Conservation (phyloP, 371 early-diverging fungal species). For the Sporodiniella umbellata region DNA sequence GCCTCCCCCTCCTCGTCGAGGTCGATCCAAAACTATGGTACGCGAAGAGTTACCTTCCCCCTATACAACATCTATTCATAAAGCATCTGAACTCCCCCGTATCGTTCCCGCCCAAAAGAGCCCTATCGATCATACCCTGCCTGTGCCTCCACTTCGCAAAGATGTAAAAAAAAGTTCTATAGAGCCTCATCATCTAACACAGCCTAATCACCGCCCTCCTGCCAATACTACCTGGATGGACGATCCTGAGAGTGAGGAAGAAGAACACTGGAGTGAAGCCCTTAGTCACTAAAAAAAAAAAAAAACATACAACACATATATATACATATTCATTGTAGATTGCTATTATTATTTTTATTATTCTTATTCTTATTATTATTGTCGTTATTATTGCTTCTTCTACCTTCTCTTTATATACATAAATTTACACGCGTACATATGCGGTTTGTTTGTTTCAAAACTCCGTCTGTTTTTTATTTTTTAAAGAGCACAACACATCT, state of each 20-base stretch:
- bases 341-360: not conserved
- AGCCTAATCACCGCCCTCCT: not conserved
- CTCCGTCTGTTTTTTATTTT: too few species aligned
- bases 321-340: too few species aligned
- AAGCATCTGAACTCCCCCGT: slow-evolving; percentile 15
- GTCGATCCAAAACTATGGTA: slow-evolving; percentile 18
- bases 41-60: slow-evolving; percentile 11
- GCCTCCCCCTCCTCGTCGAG: slow-evolving; percentile 17
- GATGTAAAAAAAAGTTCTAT: not conserved
- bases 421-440: too few species aligned
- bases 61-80: slow-evolving; percentile 14
- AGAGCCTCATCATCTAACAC: not conserved
- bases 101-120: slow-evolving; percentile 15
- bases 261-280: slow-evolving; percentile 17
- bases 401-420: too few species aligned
- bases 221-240: slow-evolving; percentile 33
- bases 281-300: slow-evolving; percentile 3
- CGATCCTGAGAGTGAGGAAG: slow-evolving; percentile 28
- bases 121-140: not conserved
- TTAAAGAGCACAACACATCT: too few species aligned
- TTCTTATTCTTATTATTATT: too few species aligned
- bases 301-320: too few species aligned
- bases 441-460: too few species aligned
- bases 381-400: too few species aligned
- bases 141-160: slow-evolving; percentile 1